Percentiles rank a stretch among this genome's conserved stretches.
phyloP scores from a whole-genome alignment of 2,329 filamentous ascomycete species.

The Macrophomina phaseolina region DNA sequence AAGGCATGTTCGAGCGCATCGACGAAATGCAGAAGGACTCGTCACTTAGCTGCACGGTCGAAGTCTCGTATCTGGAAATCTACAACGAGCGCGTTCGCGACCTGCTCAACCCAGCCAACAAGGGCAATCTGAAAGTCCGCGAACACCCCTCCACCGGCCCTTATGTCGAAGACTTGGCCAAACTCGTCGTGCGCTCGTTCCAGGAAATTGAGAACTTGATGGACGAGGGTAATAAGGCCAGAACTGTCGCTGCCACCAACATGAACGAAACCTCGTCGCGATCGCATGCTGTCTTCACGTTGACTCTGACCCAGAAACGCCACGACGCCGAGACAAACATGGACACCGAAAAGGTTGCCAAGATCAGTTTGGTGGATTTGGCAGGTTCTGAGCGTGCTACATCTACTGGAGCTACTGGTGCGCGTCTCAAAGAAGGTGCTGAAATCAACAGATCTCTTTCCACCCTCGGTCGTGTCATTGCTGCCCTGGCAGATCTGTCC shows the following conservation, averaged over 20 bases:
- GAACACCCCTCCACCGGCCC: conserved; percentile 97
- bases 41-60: conserved; percentile 85
- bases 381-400: conserved; percentile 95
- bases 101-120: conserved; percentile 91
- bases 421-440: conserved; percentile 93
- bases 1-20: conserved; percentile 96
- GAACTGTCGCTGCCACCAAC: conserved; percentile 97
- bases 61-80: conserved; percentile 98
- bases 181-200: conserved; percentile 91
- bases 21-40: conserved; percentile 72
- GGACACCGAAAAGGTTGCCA: conserved; percentile 96
- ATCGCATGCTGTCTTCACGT: conserved; percentile 96
- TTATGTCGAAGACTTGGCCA: conserved; percentile 97
- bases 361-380: conserved; percentile 97
- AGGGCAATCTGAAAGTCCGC: conserved; percentile 94
- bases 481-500: conserved; percentile 88
- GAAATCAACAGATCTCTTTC: conserved; percentile 98
- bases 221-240: conserved; percentile 98
- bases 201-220: conserved; percentile 96
- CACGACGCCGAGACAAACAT: conserved; percentile 92
- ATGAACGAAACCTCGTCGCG: conserved; percentile 99
- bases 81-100: conserved; percentile 98
- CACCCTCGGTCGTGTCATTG: conserved; percentile 95
- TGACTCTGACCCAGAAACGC: conserved; percentile 93
- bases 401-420: conserved; percentile 96